These are phyloP conservation scores for Alternaria triticimaculans DNA, from an alignment of 2,329 filamentous ascomycete species.

Conservation along the genomic window DNA sequence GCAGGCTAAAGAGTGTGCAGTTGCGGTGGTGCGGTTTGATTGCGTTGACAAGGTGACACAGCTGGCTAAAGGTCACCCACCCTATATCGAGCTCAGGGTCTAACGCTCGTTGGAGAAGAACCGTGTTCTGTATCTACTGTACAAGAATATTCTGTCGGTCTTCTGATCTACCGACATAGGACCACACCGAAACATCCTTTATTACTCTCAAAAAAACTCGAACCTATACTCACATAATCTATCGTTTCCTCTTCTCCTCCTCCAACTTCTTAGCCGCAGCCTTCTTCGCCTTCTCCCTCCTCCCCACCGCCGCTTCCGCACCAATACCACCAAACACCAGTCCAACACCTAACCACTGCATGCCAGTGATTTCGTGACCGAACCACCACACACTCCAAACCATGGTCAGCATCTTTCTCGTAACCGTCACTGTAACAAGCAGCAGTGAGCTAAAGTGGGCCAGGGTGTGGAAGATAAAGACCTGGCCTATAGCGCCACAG, in stretches of 20 bases:
- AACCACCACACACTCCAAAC: constrained; percentile 94
- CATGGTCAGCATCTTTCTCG: constrained; percentile 99
- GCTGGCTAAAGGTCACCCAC: too few relatives aligned
- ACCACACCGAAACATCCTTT: too few relatives aligned
- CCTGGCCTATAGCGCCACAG: constrained; percentile 90
- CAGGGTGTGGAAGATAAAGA: constrained; percentile 95
- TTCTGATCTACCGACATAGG: too few relatives aligned
- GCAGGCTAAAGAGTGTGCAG: too few relatives aligned
- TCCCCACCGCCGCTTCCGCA: constrained; percentile 82
- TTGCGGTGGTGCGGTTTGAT: too few relatives aligned
- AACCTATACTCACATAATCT: neutral
- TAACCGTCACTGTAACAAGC: constrained; percentile 95
- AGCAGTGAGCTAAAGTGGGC: constrained; percentile 89
- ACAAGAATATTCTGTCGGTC: too few relatives aligned
- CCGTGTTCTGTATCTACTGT: neutral
- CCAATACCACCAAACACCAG: constrained; percentile 96
- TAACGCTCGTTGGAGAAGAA: neutral
- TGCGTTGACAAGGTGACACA: too few relatives aligned
- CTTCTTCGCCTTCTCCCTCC: constrained; percentile 84
- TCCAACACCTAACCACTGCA: constrained; percentile 92
- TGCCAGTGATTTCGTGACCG: constrained; percentile 82
- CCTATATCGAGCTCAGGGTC: neutral
- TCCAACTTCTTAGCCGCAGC: constrained; percentile 62
- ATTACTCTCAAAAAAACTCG: neutral
- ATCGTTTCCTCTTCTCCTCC: constrained; percentile 21